These are phyloP conservation scores for Sugiyamaella neomexicana DNA, from an alignment of 1,139 yeast species.

Conservation along the genomic window DNA sequence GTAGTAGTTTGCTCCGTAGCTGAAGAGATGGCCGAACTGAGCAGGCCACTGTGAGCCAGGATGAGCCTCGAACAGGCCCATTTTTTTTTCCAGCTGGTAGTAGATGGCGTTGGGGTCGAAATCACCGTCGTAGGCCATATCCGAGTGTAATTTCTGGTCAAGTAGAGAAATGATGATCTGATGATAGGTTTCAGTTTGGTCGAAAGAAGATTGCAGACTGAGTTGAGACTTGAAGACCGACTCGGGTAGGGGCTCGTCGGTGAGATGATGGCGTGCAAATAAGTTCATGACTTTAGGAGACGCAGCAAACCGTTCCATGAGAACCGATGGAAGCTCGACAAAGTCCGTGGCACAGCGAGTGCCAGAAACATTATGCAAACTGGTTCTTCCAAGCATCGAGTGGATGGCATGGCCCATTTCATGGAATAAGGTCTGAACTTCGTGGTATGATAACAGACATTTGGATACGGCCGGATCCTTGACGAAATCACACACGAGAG, in stretches of 20 bases:
- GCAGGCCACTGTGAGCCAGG: constrained; percentile 84
- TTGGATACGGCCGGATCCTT: constrained; percentile 38
- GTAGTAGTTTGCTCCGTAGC: constrained; percentile 93
- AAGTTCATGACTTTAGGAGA: constrained; percentile 72
- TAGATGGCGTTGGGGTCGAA: constrained; percentile 61
- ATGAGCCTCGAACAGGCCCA: constrained; percentile 40
- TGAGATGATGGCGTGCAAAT: constrained; percentile 73
- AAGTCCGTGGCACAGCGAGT: constrained; percentile 95
- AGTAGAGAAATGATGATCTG: constrained; percentile 88
- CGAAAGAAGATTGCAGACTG: constrained; percentile 54
- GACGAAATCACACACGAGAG: constrained; percentile 83
- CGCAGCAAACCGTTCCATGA: constrained; percentile 90
- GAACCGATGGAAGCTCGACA: constrained; percentile 91
- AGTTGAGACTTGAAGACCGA: constrained; percentile 54
- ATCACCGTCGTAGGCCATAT: constrained; percentile 31
- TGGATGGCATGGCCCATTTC: constrained; percentile 99
- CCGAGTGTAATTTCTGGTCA: constrained; percentile 76
- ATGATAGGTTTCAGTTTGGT: constrained; percentile 74
- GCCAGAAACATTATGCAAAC: constrained; percentile 88
- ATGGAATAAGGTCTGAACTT: constrained; percentile 91
- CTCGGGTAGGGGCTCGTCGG: constrained; percentile 61
- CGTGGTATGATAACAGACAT: constrained; percentile 64
- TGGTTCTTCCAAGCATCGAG: constrained; percentile 91
- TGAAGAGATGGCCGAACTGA: constrained; percentile 87
- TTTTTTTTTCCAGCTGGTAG: constrained; percentile 59